A percentile compares a stretch with the other conserved stretches of the same genome.
Conservation (phyloP, 2,329 filamentous ascomycete species). For the Aureobasidium melanogenum region DNA sequence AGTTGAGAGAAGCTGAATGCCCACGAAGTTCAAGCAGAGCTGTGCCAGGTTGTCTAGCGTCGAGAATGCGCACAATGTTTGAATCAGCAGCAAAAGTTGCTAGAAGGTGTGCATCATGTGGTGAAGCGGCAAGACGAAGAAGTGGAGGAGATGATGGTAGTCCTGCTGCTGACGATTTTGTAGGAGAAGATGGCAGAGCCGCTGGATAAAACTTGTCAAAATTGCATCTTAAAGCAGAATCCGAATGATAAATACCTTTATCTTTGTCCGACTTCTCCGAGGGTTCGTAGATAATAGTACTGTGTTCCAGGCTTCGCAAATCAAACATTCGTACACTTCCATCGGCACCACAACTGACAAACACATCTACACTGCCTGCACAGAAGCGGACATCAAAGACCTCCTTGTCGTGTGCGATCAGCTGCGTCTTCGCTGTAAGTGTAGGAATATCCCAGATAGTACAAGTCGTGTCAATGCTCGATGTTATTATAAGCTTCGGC, state of each 20-base stretch:
- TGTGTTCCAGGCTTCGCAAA: conserved; percentile 88
- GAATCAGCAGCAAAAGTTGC: conserved; percentile 97
- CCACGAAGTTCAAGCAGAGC: conserved; percentile 88
- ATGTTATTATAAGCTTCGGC: conserved; percentile 94
- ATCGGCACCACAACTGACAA: conserved; percentile 94
- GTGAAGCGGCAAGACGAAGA: conserved; percentile 76
- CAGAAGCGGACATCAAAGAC: conserved; percentile 98
- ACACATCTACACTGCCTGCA: conserved; percentile 96
- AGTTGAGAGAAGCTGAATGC: conserved; percentile 77
- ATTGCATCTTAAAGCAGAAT: neutral
- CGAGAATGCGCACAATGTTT: conserved; percentile 84
- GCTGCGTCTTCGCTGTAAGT: conserved; percentile 91
- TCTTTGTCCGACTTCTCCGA: conserved; percentile 65
- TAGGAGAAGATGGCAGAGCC: conserved; percentile 56
- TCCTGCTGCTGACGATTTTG: conserved; percentile 55
- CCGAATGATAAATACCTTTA: conserved; percentile 26
- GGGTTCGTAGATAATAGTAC: conserved; percentile 97
- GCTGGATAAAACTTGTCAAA: conserved; percentile 22
- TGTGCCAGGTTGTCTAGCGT: conserved; percentile 92
- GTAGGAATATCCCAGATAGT: conserved; percentile 99
- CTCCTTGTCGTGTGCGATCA: conserved; percentile 98
- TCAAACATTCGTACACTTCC: conserved; percentile 99
- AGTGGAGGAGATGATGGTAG: conserved; percentile 58
- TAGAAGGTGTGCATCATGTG: conserved; percentile 88
- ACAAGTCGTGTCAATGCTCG: conserved; percentile 96